A percentile compares a stretch with the other conserved stretches of the same genome.
phyloP scores from a whole-genome alignment of 148 eudicot genomes.

The Vaccinium corymbosum region DNA sequence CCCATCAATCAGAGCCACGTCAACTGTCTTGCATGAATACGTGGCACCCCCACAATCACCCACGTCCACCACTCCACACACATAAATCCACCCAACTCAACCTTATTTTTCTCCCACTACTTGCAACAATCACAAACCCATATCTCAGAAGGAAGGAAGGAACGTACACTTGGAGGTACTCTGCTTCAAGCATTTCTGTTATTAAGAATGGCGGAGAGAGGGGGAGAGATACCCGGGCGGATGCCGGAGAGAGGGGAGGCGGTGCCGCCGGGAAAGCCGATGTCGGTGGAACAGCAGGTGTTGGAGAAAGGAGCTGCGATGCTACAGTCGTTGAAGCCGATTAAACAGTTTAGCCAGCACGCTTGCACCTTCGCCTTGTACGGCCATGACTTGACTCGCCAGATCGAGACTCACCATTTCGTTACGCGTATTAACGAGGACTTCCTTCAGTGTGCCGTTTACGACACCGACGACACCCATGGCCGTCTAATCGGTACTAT shows the following conservation, averaged over 20 bases:
- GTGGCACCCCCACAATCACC: neutral
- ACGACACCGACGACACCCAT: constrained; percentile 41
- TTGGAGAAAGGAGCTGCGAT: constrained; percentile 53
- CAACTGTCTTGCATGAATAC: neutral
- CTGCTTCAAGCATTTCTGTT: neutral
- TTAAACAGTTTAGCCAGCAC: constrained; percentile 46
- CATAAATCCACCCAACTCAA: neutral
- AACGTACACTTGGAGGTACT: neutral
- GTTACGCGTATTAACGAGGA: constrained; percentile 49
- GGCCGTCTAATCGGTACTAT: constrained; percentile 45
- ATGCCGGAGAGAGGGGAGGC: neutral
- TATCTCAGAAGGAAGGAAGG: neutral
- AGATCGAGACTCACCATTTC: constrained; percentile 59
- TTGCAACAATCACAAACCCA: too few species aligned
- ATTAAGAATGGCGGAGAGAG: neutral
- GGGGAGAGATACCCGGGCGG: neutral
- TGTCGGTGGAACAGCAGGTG: constrained; percentile 29
- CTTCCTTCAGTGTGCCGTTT: constrained; percentile 68
- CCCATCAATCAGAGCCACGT: neutral
- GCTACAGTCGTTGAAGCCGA: constrained; percentile 56
- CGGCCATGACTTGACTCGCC: constrained; percentile 65
- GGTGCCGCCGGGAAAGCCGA: constrained; percentile 1
- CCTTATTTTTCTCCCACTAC: neutral
- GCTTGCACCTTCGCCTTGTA: constrained; percentile 56
- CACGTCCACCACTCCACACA: neutral